Percentiles rank a stretch among this genome's conserved stretches.
Conservation (phyloP, 441 rosid genomes). For the Mallotus repandus region DNA sequence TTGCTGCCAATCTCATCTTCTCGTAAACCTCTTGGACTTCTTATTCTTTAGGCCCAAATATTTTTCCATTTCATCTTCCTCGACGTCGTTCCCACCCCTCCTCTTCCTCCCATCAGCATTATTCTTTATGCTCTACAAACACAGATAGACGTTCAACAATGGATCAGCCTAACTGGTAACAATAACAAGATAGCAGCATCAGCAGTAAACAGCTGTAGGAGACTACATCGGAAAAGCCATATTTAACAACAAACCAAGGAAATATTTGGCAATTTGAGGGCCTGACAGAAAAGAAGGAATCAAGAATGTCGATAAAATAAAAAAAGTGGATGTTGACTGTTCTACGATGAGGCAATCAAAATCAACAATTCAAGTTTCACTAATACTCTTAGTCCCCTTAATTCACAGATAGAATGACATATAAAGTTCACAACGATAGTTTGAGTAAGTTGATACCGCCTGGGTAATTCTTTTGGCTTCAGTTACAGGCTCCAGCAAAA, state of each 20-base stretch:
- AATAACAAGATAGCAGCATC: not conserved
- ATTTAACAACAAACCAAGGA: not conserved
- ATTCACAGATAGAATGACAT: not conserved
- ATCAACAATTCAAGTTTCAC: not conserved
- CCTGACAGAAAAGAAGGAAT: not conserved
- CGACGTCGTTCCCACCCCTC: conserved; percentile 50
- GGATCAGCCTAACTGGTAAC: not conserved
- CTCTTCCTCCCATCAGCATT: conserved; percentile 45
- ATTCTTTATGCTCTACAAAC: conserved; percentile 59
- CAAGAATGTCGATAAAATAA: not conserved
- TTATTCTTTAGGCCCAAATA: conserved; percentile 48
- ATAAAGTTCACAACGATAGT: not conserved
- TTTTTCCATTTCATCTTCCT: conserved; percentile 59
- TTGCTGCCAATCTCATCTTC: conserved; percentile 14
- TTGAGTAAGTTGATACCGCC: conserved; percentile 41
- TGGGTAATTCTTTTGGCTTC: conserved; percentile 76
- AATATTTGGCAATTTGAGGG: not conserved
- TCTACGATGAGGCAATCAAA: not conserved
- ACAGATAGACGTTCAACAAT: not conserved
- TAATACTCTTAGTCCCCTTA: no score
- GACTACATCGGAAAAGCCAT: not conserved
- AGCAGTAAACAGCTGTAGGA: not conserved
- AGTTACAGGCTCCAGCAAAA: conserved; percentile 58
- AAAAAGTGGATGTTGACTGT: not conserved
- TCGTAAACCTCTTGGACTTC: conserved; percentile 43